These are phyloP conservation scores for Cymbopogon citratus DNA, from an alignment of 176 grass and related monocot species.

Conservation along the genomic window DNA sequence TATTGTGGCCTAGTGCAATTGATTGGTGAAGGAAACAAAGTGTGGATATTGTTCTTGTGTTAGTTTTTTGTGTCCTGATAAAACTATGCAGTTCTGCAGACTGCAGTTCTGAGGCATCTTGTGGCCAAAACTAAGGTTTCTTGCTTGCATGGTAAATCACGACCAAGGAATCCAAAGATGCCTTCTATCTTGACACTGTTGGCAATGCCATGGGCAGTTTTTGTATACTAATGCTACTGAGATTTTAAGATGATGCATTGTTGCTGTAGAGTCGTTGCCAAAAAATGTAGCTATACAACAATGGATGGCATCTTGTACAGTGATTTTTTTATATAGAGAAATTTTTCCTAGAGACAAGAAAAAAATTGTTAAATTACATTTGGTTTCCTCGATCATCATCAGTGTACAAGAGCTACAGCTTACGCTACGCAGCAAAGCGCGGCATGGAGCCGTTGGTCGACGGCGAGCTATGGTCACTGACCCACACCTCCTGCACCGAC, in stretches of 20 bases:
- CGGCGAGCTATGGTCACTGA: slow-evolving; percentile 58
- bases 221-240: neutral
- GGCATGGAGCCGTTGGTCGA: slow-evolving; percentile 61
- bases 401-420: neutral
- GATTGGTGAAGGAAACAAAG: slow-evolving; percentile 37
- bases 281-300: neutral
- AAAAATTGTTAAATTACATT: neutral
- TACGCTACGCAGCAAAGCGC: slow-evolving; percentile 12
- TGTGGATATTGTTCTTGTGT: neutral
- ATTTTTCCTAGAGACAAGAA: too few species aligned
- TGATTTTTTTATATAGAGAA: neutral
- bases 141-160: neutral
- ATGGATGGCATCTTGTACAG: neutral
- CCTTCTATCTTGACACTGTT: neutral
- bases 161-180: neutral
- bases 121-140: neutral
- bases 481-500: slow-evolving; percentile 65
- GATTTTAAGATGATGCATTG: neutral
- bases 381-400: neutral
- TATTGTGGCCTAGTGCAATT: neutral
- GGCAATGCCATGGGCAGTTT: neutral
- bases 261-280: neutral
- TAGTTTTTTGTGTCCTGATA: neutral
- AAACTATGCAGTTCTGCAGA: neutral
- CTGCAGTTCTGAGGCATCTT: neutral